Evolutionary conservation across 2,329 filamentous ascomycete species (phyloP), one percentile per base, ranked within the genome.

Genomic region (Fusarium dimerum): DNA sequence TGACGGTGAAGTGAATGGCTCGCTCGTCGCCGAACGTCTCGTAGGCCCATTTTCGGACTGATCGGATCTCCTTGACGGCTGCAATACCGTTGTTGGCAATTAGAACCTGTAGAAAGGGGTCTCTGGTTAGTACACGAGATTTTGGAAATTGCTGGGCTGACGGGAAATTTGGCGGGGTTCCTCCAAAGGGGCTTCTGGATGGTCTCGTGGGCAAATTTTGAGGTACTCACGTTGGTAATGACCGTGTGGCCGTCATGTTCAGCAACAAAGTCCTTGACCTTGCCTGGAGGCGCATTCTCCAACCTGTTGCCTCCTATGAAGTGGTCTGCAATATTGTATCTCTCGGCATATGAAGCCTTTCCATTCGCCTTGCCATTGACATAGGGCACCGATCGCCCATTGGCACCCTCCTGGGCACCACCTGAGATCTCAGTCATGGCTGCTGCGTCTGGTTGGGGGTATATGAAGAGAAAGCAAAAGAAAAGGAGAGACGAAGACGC

Each of bases 11-110:
- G 72, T 97, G 92, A 71, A 99, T 97, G 66, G 93, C 94, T 69
- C 89, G 86, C 81, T 99, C 94, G 77, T 99, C 92, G 78, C 94
- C 93, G 72, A 99, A 99, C 8, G 90, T 96, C 78, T 99, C 94
- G 86, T 99, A 99, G 56, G 94, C 94, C 94, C 94, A 99, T 92
- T 97, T 99, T 75, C 94, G 89, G 70, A 99, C 93, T 54, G 93
- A 97, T 74, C 94, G 87, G 72, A 99, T 99, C 77, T 99, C 94
- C 78, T 99, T 99, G 75, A 99, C 94, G 71, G 94, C 94, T 47
- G 94, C 94, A 75, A 99, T 99, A 83, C 94, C 94, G 79, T 99
- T 99, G 82, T 99, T 99, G 73, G 94, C 94, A 76, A 99, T 99
- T 61, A 99, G 83, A 49, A 97, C 92, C 93, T 97, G 68, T 17